Conservation (phyloP, 1,284 basidiomycete species). For the Ustilago vetiveriae region DNA sequence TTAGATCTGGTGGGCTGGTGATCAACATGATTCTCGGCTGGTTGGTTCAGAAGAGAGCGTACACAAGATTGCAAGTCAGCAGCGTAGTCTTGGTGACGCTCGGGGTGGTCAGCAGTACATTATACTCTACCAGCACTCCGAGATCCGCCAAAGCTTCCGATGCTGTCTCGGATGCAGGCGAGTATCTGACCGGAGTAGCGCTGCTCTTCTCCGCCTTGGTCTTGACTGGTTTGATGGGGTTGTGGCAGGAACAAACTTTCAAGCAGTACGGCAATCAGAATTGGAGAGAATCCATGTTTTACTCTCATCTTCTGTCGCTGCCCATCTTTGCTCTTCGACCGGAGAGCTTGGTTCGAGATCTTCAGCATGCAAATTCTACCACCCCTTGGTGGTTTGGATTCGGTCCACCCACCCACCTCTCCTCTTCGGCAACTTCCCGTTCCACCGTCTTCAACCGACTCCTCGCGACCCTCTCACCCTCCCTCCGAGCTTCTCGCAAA, state of each 20-base stretch:
- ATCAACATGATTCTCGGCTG: constrained; percentile 80
- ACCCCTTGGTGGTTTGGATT: constrained; percentile 50
- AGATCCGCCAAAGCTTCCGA: background rate
- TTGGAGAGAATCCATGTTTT: constrained; percentile 94
- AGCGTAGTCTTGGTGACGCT: constrained; percentile 82
- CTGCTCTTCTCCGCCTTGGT: constrained; percentile 81
- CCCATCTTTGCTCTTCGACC: constrained; percentile 73
- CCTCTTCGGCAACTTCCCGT: background rate
- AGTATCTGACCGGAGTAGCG: constrained; percentile 77
- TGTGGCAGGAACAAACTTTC: constrained; percentile 86
- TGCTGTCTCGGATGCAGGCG: constrained; percentile 6
- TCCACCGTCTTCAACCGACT: background rate
- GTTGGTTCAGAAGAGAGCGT: constrained; percentile 70
- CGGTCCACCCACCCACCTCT: constrained; percentile 5
- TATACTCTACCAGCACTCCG: constrained; percentile 71
- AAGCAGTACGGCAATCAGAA: constrained; percentile 73
- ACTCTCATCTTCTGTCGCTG: constrained; percentile 75
- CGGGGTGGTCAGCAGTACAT: constrained; percentile 84
- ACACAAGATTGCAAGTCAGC: constrained; percentile 50
- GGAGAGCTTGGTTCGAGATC: constrained; percentile 18
- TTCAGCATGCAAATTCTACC: constrained; percentile 47
- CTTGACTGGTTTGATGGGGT: constrained; percentile 82
- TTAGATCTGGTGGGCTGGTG: constrained; percentile 87
- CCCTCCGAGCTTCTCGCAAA: background rate
- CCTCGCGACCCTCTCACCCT: constrained; percentile 2